Evolutionary conservation across 305 asterid genomes (phyloP), one percentile per base, ranked within the genome.

Genomic region (Solanum hybrid): DNA sequence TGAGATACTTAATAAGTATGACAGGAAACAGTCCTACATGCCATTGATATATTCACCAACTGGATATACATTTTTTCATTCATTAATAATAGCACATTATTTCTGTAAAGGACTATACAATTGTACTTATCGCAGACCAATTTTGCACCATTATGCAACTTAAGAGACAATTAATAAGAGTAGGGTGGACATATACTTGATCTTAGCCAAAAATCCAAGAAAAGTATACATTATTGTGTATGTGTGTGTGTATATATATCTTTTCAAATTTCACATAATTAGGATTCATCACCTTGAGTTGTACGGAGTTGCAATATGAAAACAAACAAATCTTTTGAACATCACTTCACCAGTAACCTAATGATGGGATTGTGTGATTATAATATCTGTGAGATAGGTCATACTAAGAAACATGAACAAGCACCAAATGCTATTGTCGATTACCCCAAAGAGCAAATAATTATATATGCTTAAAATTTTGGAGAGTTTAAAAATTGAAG

Each of bases 381-480:
- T 45, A 45, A 45, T 84, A 45, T 51, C 88, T 84, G 11, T 84
- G 29, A 84, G 88, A 14, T 10, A 29, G 27, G 39, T 45, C 88
- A 51, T 9, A 84, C 65, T 22, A 45, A 84, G 75, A 84, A 84
- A 84, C 39, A 17, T 51, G 39, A 84, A 45, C 75, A 45, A 84
- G 75, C 88, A 84, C 61, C 85, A n/a, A 88, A 81, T 31, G 45
- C 45, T 10, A 41, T 32, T 38, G 72, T 31, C 12, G 15, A 45
- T 37, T 72, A 0, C 72, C 32, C 41, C 31, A 41, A 45, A 88
- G 51, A 51, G 57, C 77, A 83, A 79, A 91, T 32, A 86, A 89
- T 31, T 89, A 91, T 76, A 32, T 83, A 92, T 89, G 87, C 88
- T 82, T 70, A 77, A 39, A 45, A 80, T 79, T 87, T 73, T 57